These are phyloP conservation scores for Withania somnifera DNA, from an alignment of 305 asterid species.

Conservation along the genomic window DNA sequence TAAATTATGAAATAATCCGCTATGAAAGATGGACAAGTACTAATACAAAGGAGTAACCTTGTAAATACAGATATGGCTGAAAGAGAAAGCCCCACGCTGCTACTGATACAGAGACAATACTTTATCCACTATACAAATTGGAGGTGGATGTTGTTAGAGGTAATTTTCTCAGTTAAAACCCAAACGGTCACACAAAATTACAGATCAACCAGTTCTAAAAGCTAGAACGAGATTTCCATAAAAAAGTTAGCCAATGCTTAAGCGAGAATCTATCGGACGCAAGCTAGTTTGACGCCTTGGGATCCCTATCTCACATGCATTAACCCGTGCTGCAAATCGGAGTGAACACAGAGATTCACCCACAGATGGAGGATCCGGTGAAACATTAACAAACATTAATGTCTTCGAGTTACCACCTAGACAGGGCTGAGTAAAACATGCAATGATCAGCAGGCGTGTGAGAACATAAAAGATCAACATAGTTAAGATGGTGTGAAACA, in stretches of 20 bases:
- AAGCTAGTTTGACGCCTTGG: constrained; percentile 84
- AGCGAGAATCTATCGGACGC: constrained; percentile 53
- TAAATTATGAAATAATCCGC: neutral
- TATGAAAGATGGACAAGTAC: neutral
- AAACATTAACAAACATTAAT: constrained; percentile 79
- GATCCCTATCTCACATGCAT: constrained; percentile 90
- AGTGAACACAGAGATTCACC: constrained; percentile 97
- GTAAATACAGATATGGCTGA: neutral
- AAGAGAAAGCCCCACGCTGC: neutral
- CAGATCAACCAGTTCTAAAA: constrained; percentile 9
- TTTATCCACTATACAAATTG: constrained; percentile 44
- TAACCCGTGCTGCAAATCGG: constrained; percentile 85
- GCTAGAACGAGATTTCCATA: neutral
- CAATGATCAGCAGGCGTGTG: neutral
- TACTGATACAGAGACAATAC: constrained; percentile 25
- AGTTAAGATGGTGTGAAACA: neutral
- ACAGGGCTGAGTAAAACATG: constrained; percentile 60
- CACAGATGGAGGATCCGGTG: constrained; percentile 71
- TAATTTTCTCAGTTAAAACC: constrained; percentile 16
- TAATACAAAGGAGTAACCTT: neutral
- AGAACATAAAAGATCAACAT: neutral
- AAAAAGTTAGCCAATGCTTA: constrained; percentile 60
- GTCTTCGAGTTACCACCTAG: constrained; percentile 96
- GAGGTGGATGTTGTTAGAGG: constrained; percentile 17
- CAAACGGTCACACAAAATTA: constrained; percentile 17